A percentile compares a stretch with the other conserved stretches of the same genome.
Evolutionary conservation across 1,284 basidiomycete species (phyloP).

Genomic region (Ceratobasidium theobromae): DNA sequence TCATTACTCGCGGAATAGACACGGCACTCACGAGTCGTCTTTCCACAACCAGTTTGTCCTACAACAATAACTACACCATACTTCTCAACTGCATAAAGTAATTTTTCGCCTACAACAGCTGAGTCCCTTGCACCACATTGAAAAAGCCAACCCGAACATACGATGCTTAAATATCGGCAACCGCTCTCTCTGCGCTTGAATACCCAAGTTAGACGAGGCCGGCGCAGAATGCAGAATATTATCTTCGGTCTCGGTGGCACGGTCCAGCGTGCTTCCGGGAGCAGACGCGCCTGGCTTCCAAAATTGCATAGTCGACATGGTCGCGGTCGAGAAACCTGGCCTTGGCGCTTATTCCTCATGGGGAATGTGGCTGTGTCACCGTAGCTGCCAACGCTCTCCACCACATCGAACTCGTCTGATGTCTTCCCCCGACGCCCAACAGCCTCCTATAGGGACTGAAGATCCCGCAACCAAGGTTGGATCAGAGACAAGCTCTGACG

Average conservation of each 20-base stretch:
- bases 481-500: no score
- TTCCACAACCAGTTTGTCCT: slow-evolving; percentile 96
- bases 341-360: background rate
- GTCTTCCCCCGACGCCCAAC: background rate
- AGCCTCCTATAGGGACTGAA: no score
- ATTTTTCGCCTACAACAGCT: slow-evolving; percentile 58
- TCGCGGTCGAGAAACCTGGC: background rate
- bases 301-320: slow-evolving; percentile 41
- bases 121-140: background rate
- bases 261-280: slow-evolving; percentile 86
- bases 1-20: background rate
- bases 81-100: slow-evolving; percentile 83
- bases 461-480: no score
- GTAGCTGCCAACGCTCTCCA: background rate
- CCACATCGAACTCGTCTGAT: background rate
- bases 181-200: slow-evolving; percentile 73
- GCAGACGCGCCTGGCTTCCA: slow-evolving; percentile 71
- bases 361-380: slow-evolving; percentile 5
- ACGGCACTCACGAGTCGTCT: slow-evolving; percentile 81
- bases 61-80: slow-evolving; percentile 85
- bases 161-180: slow-evolving; percentile 90
- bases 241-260: slow-evolving; percentile 74
- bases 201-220: slow-evolving; percentile 55
- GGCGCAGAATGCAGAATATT: slow-evolving; percentile 66
- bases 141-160: slow-evolving; percentile 44